phyloP scores from a whole-genome alignment of 225 moss, liverwort and hornwort species.

The Pseudisothecium myosuroides region DNA sequence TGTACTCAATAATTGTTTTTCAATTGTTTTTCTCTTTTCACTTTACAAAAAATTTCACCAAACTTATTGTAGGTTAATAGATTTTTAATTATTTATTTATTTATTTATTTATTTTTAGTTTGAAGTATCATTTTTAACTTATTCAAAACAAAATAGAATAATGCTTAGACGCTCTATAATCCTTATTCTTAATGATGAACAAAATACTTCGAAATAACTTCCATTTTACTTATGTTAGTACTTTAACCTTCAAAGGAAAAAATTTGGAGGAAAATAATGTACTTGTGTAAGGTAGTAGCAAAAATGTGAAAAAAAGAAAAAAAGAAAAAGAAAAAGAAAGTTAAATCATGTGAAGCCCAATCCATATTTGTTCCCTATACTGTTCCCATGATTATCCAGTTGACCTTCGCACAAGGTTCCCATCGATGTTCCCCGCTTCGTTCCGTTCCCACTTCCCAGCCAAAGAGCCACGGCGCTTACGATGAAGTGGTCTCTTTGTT shows the following conservation, averaged over 20 bases:
- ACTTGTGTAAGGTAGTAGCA: neutral
- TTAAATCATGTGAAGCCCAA: neutral
- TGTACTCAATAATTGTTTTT: neutral
- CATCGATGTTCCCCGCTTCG: neutral
- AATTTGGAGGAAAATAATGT: neutral
- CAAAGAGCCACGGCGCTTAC: slow-evolving; percentile 6
- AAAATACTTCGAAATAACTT: neutral
- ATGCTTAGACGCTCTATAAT: neutral
- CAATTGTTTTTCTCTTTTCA: rapidly evolving
- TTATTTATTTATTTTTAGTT: neutral
- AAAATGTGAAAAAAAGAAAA: neutral
- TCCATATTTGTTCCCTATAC: neutral
- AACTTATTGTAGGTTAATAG: neutral
- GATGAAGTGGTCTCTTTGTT: neutral
- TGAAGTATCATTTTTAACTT: neutral
- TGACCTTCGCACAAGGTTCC: neutral
- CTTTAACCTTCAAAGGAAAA: neutral
- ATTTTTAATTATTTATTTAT: neutral
- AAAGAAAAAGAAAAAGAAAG: neutral
- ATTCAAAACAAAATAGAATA: neutral
- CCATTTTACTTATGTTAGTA: rapidly evolving
- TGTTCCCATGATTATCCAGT: neutral
- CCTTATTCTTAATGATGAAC: neutral
- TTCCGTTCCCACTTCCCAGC: neutral
- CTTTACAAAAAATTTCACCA: neutral